These are phyloP conservation scores for Rosellinia necatrix DNA, from an alignment of 2,329 filamentous ascomycete genomes.

Conservation along the genomic window DNA sequence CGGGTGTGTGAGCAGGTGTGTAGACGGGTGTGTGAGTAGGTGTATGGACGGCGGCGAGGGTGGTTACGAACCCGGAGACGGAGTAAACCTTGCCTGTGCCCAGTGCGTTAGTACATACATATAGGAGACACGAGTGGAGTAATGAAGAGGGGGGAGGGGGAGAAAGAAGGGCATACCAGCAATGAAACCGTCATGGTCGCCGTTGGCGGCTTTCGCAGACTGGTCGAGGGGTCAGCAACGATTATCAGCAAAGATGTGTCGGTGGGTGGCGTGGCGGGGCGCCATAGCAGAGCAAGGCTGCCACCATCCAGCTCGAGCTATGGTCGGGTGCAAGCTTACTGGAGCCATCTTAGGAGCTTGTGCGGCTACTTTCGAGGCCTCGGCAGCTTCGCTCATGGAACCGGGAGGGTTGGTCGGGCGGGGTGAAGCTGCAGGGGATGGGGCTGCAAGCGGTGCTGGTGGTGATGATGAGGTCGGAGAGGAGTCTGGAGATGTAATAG, in stretches of 20 bases:
- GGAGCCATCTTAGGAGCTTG: slow-evolving; percentile 57
- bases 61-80: slow-evolving; percentile 63
- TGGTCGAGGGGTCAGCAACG: slow-evolving; percentile 30
- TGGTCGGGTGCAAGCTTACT: slow-evolving; percentile 49
- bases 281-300: slow-evolving; percentile 18
- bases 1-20: too few species aligned
- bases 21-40: too few species aligned
- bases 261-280: slow-evolving; percentile 13
- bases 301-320: slow-evolving; percentile 9
- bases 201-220: slow-evolving; percentile 41
- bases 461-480: slow-evolving; percentile 35
- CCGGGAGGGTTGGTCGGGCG: slow-evolving; percentile 38
- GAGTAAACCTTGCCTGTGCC: slow-evolving; percentile 64
- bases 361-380: slow-evolving; percentile 32
- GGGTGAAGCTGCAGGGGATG: slow-evolving; percentile 41
- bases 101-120: slow-evolving; percentile 23
- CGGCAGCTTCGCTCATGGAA: slow-evolving; percentile 35
- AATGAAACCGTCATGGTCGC: slow-evolving; percentile 39
- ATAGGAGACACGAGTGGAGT: too few species aligned
- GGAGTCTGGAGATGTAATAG: slow-evolving; percentile 33
- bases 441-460: slow-evolving; percentile 32
- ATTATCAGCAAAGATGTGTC: slow-evolving; percentile 28
- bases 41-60: slow-evolving; percentile 10
- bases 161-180: slow-evolving; percentile 38
- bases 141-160: too few species aligned